Base-by-base conservation (phyloP, 108 stramenopile species). In the Cylindrotheca closterium region DNA sequence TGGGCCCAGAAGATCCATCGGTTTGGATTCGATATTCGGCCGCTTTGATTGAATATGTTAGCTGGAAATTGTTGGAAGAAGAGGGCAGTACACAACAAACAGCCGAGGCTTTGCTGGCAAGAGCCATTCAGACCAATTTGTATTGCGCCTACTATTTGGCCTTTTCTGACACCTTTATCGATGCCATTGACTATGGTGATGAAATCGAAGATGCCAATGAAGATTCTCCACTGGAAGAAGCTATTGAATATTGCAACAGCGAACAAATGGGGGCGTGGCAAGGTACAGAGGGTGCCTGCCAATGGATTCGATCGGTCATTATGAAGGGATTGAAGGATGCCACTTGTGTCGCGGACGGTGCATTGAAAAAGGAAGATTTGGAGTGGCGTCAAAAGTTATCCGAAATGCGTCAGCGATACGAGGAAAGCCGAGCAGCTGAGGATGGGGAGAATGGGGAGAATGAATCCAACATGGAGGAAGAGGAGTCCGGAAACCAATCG, bases 21-120 rank as follows among this genome's bases (percentile, higher is more conserved):
- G 92, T 86, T 18, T 93, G 92, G 92, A 84, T 93, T 34, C 84
- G 85, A 21, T 92, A 86, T 67, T 83, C 85, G 22, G 82, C 73
- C 2, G 93, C 83, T 2, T 63, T 91, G 51, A 61, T 94, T 26
- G 93, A 91, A 57, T 90, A 81, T 63, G 81, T 84, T 1, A 81
- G 79, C 25, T 86, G 80, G 78, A 81, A 84, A 30, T 8, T 84
- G 12, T 51, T 87, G 37, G 68, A 82, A 28, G 88, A 89, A 61
- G 50, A 70, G 49, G 87, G 87, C 0, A 78, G 78, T 33, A 77
- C 75, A 1, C 55, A 73, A 26, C 34, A 62, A 24, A 70, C 62
- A 25, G 82, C 84, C 17, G 66, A 72, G 45, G 30, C 45, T 23
- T 51, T 71, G 25, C 54, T 91, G 56, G 60, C 70, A 0, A 31